Conservation (phyloP, 2,329 filamentous ascomycete genomes). For the Shiraia sp. region DNA sequence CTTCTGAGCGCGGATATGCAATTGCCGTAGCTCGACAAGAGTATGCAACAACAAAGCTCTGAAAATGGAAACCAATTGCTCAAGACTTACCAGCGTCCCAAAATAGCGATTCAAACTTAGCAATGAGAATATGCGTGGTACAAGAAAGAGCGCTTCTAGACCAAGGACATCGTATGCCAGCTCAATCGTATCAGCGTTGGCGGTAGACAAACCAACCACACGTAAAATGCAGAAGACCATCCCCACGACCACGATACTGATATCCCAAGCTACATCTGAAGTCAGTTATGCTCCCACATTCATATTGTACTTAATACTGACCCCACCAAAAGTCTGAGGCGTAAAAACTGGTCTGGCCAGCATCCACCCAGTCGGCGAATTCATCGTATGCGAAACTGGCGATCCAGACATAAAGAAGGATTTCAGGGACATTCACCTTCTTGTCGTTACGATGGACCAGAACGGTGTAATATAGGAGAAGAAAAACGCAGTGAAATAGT, state of each 20-base stretch:
- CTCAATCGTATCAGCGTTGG: slow-evolving; percentile 68
- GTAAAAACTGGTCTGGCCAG: slow-evolving; percentile 73
- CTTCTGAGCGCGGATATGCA: too few species aligned
- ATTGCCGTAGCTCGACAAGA: neutral
- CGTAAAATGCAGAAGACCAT: slow-evolving; percentile 71
- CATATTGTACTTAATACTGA: slow-evolving; percentile 49
- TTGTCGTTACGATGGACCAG: slow-evolving; percentile 72
- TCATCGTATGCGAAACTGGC: slow-evolving; percentile 87
- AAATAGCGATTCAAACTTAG: slow-evolving; percentile 88
- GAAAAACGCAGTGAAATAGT: slow-evolving; percentile 75
- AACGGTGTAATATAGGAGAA: slow-evolving; percentile 84
- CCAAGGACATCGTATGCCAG: slow-evolving; percentile 87
- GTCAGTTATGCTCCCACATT: slow-evolving; percentile 14
- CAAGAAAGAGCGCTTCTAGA: slow-evolving; percentile 85
- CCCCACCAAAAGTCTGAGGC: slow-evolving; percentile 48
- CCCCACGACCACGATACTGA: slow-evolving; percentile 70
- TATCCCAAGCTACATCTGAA: slow-evolving; percentile 19
- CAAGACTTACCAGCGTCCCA: slow-evolving; percentile 65
- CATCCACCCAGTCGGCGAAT: slow-evolving; percentile 71
- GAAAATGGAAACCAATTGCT: too few species aligned
- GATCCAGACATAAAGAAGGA: slow-evolving; percentile 82
- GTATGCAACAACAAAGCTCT: too few species aligned
- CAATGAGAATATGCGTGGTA: slow-evolving; percentile 83
- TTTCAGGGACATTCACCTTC: slow-evolving; percentile 69
- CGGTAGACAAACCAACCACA: slow-evolving; percentile 65